Evolutionary conservation across 441 rosid species (phyloP).

Genomic region (Gossypium gossypioides): DNA sequence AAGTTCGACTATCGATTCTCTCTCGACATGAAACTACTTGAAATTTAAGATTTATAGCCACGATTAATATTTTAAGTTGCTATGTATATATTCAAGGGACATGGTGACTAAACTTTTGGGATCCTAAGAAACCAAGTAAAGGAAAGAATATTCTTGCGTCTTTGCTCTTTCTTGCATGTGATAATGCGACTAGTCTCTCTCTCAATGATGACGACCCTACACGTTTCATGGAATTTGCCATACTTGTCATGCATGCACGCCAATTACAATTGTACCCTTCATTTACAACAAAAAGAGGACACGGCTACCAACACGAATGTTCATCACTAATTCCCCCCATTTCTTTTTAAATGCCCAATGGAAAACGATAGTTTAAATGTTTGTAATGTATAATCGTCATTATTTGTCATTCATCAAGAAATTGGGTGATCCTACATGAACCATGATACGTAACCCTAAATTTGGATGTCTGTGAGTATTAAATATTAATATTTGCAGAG

Average conservation of each 20-base stretch:
- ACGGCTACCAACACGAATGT: no score
- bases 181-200: neutral
- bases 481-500: neutral
- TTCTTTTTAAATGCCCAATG: no score
- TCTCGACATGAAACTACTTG: no score
- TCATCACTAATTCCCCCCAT: no score
- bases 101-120: no score
- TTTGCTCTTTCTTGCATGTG: neutral
- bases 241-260: slow-evolving; percentile 1
- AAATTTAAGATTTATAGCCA: no score
- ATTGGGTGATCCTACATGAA: neutral
- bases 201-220: slow-evolving; percentile 9
- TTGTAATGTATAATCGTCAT: no score
- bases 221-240: slow-evolving; percentile 2
- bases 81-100: no score
- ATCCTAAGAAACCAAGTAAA: neutral
- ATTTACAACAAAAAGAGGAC: neutral
- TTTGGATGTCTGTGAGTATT: neutral
- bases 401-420: neutral
- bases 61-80: no score
- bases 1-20: no score
- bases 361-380: no score
- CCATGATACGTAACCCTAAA: neutral
- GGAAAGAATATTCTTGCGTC: neutral
- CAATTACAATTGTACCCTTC: neutral